phyloP scores from a whole-genome alignment of 1,139 yeast species.

The Saccharomycopsis crataegensis region DNA sequence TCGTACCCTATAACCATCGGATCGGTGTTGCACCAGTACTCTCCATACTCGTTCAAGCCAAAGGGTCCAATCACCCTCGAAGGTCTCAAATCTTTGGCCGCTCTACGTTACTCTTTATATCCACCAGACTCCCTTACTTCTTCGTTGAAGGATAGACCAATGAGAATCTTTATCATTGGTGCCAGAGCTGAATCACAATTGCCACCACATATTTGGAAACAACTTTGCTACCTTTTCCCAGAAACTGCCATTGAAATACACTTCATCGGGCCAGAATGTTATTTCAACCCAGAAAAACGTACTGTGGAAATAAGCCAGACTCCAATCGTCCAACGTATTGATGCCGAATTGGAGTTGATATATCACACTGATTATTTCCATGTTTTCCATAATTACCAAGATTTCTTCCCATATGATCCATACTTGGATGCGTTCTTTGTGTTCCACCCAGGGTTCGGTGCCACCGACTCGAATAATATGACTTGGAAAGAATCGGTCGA shows the following conservation, averaged over 20 bases:
- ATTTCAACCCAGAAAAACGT: constrained; percentile 58
- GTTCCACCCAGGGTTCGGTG: constrained; percentile 92
- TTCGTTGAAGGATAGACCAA: constrained; percentile 73
- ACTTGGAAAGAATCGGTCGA: constrained; percentile 92
- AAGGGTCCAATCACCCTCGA: constrained; percentile 85
- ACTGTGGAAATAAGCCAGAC: constrained; percentile 45
- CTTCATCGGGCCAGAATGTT: constrained; percentile 89
- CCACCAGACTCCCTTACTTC: constrained; percentile 57
- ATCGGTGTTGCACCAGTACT: constrained; percentile 70
- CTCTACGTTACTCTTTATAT: constrained; percentile 80
- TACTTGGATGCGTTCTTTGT: constrained; percentile 85
- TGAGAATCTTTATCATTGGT: constrained; percentile 83
- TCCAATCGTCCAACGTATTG: constrained; percentile 67
- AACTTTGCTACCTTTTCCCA: constrained; percentile 80
- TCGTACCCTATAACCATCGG: constrained; percentile 91
- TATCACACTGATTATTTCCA: constrained; percentile 90
- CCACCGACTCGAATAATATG: constrained; percentile 69
- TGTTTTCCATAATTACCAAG: constrained; percentile 83
- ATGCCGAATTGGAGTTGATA: constrained; percentile 65
- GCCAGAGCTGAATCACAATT: constrained; percentile 90
- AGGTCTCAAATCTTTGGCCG: constrained; percentile 88
- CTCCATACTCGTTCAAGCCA: constrained; percentile 77
- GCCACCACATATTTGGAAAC: constrained; percentile 96
- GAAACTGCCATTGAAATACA: constrained; percentile 76
- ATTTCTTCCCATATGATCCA: constrained; percentile 96